Conservation (phyloP, 192 early-diverging fungal species). For the Podila horticola region DNA sequence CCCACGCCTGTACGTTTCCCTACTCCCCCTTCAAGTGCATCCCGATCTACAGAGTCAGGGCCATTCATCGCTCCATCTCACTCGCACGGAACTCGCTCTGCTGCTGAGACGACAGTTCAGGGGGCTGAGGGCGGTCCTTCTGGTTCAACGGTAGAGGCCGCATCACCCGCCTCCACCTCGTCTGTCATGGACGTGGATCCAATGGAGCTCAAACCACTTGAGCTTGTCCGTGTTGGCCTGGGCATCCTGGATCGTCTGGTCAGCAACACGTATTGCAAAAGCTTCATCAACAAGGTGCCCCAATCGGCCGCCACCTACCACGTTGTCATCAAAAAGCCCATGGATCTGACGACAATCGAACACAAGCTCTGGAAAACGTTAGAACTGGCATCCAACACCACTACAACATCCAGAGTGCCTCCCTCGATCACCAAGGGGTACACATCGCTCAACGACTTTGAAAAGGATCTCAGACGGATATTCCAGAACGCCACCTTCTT, state of each 20-base stretch:
- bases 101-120: background rate
- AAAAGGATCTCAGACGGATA: slow-evolving; percentile 57
- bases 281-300: slow-evolving; percentile 53
- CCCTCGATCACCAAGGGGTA: slow-evolving; percentile 31
- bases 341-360: slow-evolving; percentile 65
- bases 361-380: slow-evolving; percentile 59
- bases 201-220: slow-evolving; percentile 20
- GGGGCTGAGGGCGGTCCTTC: background rate
- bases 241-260: slow-evolving; percentile 13
- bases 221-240: slow-evolving; percentile 29
- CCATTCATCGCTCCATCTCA: too few relatives aligned
- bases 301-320: slow-evolving; percentile 55
- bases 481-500: slow-evolving; percentile 56
- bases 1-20: background rate
- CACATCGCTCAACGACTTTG: slow-evolving; percentile 52
- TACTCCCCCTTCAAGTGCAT: background rate
- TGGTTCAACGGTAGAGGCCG: background rate
- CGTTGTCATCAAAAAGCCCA: slow-evolving; percentile 57
- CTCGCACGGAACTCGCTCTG: too few relatives aligned
- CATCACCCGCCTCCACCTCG: background rate
- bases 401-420: background rate
- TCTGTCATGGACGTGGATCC: background rate
- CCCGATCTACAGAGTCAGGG: background rate
- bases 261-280: slow-evolving; percentile 35
- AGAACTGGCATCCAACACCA: slow-evolving; percentile 1